Evolutionary conservation across 2,329 filamentous ascomycete species (phyloP).

Genomic region (Fusarium siculi): DNA sequence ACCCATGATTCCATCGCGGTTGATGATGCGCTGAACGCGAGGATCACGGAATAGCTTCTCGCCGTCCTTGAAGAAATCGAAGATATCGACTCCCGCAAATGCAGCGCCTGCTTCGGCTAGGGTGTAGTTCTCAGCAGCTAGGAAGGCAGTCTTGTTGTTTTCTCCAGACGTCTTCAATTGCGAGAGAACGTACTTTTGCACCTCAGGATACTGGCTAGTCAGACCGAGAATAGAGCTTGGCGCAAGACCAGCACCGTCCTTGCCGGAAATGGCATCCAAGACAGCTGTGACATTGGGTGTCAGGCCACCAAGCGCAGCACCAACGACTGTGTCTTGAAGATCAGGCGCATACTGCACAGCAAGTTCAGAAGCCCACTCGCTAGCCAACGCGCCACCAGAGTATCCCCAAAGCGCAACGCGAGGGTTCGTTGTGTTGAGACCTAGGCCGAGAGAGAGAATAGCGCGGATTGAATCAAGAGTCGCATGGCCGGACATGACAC

Average conservation of each 20-base stretch:
- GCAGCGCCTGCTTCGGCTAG: conserved; percentile 14
- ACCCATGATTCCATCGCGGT: conserved; percentile 40
- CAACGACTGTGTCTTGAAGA: conserved; percentile 54
- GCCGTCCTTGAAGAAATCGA: conserved; percentile 31
- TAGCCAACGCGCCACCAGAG: conserved; percentile 64
- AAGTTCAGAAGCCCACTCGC: conserved; percentile 63
- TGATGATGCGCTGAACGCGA: conserved; percentile 6
- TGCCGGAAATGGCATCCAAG: conserved; percentile 48
- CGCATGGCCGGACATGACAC: conserved; percentile 55
- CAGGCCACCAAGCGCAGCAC: conserved; percentile 61
- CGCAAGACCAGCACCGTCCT: conserved; percentile 28
- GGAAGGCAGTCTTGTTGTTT: conserved; percentile 37
- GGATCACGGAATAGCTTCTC: conserved; percentile 6
- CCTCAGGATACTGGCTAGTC: conserved; percentile 36
- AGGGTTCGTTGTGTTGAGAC: conserved; percentile 30
- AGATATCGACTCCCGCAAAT: conserved; percentile 23
- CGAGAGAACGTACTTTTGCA: conserved; percentile 25
- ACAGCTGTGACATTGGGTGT: conserved; percentile 54
- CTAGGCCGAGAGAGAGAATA: conserved; percentile 50
- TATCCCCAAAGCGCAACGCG: conserved; percentile 64
- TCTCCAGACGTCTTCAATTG: conserved; percentile 30
- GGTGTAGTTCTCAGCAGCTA: conserved; percentile 27
- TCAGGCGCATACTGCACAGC: conserved; percentile 64
- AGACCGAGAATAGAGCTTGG: conserved; percentile 37
- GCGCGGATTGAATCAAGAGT: conserved; percentile 59